phyloP scores from a whole-genome alignment of 371 early-diverging fungal genomes.

The Synchytrium microbalum region DNA sequence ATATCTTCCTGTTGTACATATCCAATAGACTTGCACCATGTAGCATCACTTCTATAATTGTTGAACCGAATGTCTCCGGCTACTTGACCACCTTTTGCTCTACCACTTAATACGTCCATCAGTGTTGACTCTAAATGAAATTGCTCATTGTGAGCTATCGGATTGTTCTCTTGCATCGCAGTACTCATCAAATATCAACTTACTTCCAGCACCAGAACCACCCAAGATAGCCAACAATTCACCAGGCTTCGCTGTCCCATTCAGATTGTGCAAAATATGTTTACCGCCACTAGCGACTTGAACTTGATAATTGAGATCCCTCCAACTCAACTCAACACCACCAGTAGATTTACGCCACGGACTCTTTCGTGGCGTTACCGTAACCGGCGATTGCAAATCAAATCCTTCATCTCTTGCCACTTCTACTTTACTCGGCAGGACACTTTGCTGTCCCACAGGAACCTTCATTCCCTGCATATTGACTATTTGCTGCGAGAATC shows the following conservation, averaged over 20 bases:
- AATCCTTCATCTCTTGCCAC: too few species aligned
- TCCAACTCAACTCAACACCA: not conserved
- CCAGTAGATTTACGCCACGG: too few species aligned
- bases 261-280: not conserved
- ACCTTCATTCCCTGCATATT: too few species aligned
- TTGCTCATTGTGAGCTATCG: not conserved
- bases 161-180: too few species aligned
- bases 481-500: too few species aligned
- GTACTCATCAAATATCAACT: too few species aligned
- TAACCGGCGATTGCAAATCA: too few species aligned
- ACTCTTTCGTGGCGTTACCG: too few species aligned
- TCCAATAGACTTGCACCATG: slow-evolving; percentile 11
- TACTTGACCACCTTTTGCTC: slow-evolving; percentile 9
- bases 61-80: not conserved
- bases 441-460: too few species aligned
- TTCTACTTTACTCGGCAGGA: too few species aligned
- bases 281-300: not conserved
- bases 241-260: not conserved
- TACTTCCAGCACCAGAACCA: slow-evolving; percentile 7
- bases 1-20: slow-evolving; percentile 25
- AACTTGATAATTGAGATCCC: not conserved
- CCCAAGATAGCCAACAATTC: not conserved
- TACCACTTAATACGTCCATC: slow-evolving; percentile 25
- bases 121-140: not conserved
- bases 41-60: not conserved